These are phyloP conservation scores for Calonectria henricotiae DNA, from an alignment of 2,329 filamentous ascomycete species.

Conservation along the genomic window DNA sequence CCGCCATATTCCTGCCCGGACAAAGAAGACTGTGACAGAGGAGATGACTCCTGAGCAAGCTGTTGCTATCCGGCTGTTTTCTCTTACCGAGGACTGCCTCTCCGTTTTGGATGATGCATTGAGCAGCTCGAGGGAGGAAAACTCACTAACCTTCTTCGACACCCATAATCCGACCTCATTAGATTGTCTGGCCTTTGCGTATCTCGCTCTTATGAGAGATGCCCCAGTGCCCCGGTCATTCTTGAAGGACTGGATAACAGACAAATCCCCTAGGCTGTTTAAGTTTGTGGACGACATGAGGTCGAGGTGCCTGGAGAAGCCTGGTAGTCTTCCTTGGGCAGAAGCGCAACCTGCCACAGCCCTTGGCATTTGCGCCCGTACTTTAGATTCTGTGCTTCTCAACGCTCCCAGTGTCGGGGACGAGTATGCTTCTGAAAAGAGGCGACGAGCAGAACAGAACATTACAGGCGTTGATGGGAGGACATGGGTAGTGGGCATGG, in stretches of 20 bases:
- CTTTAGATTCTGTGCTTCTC: conserved; percentile 57
- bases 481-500: conserved; percentile 54
- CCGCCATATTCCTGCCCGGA: conserved; percentile 58
- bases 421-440: conserved; percentile 58
- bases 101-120: conserved; percentile 77
- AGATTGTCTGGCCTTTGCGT: conserved; percentile 87
- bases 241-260: conserved; percentile 61
- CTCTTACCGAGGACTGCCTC: conserved; percentile 80
- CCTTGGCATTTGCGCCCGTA: conserved; percentile 52
- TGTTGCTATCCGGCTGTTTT: conserved; percentile 83
- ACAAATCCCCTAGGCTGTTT: conserved; percentile 54
- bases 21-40: conserved; percentile 73
- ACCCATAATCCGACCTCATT: conserved; percentile 59
- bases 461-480: conserved; percentile 56
- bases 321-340: conserved; percentile 52
- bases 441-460: conserved; percentile 57
- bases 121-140: conserved; percentile 44
- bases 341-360: conserved; percentile 45
- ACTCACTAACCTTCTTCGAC: conserved; percentile 55
- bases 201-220: conserved; percentile 81
- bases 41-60: conserved; percentile 80
- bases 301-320: conserved; percentile 41
- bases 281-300: conserved; percentile 56
- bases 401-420: conserved; percentile 58
- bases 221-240: conserved; percentile 63